Base-by-base conservation (phyloP, 345 rosid species). In the Ailanthus altissimus region DNA sequence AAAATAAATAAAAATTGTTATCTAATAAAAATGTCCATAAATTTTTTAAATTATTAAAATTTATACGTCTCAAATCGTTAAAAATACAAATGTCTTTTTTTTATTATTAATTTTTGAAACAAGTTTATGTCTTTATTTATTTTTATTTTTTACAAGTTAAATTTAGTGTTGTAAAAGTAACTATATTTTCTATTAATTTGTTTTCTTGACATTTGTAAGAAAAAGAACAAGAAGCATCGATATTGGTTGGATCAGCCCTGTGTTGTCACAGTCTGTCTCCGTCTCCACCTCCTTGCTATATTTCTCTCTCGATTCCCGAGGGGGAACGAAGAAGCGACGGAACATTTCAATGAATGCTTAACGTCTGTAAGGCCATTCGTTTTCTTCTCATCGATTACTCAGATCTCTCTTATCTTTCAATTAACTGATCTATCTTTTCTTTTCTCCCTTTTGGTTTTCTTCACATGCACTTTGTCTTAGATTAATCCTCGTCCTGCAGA, bases 241-340 rank as follows among this genome's bases (percentile, higher is more conserved):
- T 1, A 32, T 32, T 3, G 14, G 5, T 62, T 21, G 12, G 9
- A 67, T 21, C 20, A 67, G 54, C 54, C 21, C 20, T 16, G 0
- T 13, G 16, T 46, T n/a, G n/a, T n/a, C n/a, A n/a, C n/a, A n/a
- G n/a, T 62, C 0, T 14, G 26, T 9, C 26, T 49, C 16, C 20
- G 4, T 51, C 46, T 36, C 58, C 21, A 26, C 0, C 14, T 53
- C 14, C 8, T 11, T 10, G 5, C 0, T 6, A 2, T 36, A 5
- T 54, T 8, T 54, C 36, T 53, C 20, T 40, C 50, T 43, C 66
- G 23, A 0, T 15, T 59, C 25, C 49, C 56, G 66, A 73, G 67
- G 53, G 53, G 23, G 54, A 59, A 56, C 42, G 63, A 71, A 71
- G 63, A 7, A 71, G 62, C 49, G 20, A 36, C 20, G 59, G 47